phyloP scores from a whole-genome alignment of 2,329 filamentous ascomycete species.

The Verticillium albo-atrum region DNA sequence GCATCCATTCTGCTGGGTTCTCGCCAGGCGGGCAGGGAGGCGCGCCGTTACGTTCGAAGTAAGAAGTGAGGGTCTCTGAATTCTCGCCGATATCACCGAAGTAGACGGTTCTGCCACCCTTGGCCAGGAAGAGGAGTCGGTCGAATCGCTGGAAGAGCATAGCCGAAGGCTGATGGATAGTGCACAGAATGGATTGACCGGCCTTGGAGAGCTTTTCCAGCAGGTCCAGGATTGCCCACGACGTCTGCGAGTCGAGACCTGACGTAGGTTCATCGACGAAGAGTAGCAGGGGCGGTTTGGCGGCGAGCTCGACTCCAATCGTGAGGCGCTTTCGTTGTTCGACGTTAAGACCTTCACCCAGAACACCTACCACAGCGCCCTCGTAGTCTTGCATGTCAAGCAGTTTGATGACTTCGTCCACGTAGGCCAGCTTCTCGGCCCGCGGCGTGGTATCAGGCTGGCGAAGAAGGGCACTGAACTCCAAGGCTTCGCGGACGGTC shows the following conservation, averaged over 20 bases:
- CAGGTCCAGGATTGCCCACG: conserved; percentile 85
- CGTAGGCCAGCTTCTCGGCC: conserved; percentile 79
- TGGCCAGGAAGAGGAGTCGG: conserved; percentile 71
- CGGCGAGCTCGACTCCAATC: conserved; percentile 90
- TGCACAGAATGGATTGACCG: conserved; percentile 92
- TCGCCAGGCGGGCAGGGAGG: conserved; percentile 59
- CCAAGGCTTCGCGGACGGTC: conserved; percentile 83
- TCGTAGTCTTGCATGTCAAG: conserved; percentile 88
- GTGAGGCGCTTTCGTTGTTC: conserved; percentile 74
- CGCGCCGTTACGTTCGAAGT: conserved; percentile 73
- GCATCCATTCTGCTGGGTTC: conserved; percentile 83
- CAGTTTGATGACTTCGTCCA: conserved; percentile 85
- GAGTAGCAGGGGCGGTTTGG: conserved; percentile 82
- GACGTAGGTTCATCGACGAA: conserved; percentile 96
- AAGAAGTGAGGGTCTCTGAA: conserved; percentile 62
- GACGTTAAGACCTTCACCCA: conserved; percentile 77
- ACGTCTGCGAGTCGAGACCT: conserved; percentile 88
- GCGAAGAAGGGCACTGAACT: conserved; percentile 80
- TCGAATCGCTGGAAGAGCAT: conserved; percentile 93
- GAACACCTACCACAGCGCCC: conserved; percentile 85
- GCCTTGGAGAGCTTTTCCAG: conserved; percentile 85
- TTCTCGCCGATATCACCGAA: conserved; percentile 75
- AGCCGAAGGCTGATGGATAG: conserved; percentile 94
- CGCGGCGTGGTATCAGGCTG: conserved; percentile 71
- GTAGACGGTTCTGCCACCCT: conserved; percentile 74